Evolutionary conservation across 441 rosid species (phyloP).

Genomic region (Brassica balearica): DNA sequence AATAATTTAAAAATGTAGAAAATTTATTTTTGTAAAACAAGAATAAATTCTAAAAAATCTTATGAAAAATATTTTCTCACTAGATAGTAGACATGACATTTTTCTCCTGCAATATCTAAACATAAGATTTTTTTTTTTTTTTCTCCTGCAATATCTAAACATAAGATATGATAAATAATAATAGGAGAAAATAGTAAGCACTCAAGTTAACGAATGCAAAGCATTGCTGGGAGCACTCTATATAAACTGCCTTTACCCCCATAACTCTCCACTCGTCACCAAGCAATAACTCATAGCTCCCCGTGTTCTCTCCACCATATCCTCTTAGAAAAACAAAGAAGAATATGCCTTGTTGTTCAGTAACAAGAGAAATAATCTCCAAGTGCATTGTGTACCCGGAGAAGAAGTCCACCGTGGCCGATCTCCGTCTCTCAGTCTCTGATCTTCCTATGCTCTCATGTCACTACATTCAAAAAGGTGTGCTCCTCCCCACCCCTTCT

Average conservation of each 20-base stretch:
- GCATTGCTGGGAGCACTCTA: background rate
- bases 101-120: no score
- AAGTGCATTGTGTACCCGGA: conserved; percentile 67
- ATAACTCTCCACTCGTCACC: background rate
- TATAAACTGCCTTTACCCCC: background rate
- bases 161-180: no score
- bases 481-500: conserved; percentile 61
- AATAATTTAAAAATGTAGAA: no score
- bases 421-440: conserved; percentile 89
- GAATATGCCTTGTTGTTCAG: conserved; percentile 65
- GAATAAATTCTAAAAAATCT: no score
- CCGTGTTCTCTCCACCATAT: no score
- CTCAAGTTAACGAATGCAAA: background rate
- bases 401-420: conserved; percentile 52
- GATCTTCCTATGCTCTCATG: conserved; percentile 96
- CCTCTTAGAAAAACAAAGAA: no score
- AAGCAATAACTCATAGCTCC: no score
- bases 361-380: conserved; percentile 47
- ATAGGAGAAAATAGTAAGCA: background rate
- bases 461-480: conserved; percentile 94
- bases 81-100: no score
- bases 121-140: background rate
- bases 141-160: background rate
- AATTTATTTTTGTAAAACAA: no score
- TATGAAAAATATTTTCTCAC: no score